A percentile compares a stretch with the other conserved stretches of the same genome.
phyloP scores from a whole-genome alignment of 2,329 filamentous ascomycete genomes.

The Hypocrella siamensis region DNA sequence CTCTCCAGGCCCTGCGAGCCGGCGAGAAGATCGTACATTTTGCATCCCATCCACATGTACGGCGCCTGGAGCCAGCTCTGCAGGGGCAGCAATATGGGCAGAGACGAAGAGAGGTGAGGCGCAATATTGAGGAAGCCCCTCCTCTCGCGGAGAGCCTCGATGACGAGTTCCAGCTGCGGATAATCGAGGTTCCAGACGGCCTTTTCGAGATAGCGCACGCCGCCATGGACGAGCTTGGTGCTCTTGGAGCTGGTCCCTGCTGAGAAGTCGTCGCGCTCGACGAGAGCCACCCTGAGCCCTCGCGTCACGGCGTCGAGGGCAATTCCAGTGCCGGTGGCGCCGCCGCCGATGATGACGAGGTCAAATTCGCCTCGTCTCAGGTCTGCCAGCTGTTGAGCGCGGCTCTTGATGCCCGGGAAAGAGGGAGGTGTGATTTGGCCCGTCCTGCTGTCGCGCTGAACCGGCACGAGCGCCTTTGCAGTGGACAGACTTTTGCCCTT shows the following conservation, averaged over 20 bases:
- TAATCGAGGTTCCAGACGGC: constrained; percentile 77
- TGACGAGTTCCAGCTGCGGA: constrained; percentile 66
- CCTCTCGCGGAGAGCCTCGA: constrained; percentile 67
- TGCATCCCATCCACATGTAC: constrained; percentile 55
- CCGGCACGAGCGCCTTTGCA: constrained; percentile 16
- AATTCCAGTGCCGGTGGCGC: constrained; percentile 66
- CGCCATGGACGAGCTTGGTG: constrained; percentile 75
- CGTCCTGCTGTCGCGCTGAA: constrained; percentile 18
- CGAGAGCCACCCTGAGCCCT: constrained; percentile 63
- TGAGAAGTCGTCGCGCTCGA: constrained; percentile 73
- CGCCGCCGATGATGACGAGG: constrained; percentile 62
- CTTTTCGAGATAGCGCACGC: constrained; percentile 75
- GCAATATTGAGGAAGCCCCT: constrained; percentile 74
- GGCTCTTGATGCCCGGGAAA: constrained; percentile 18
- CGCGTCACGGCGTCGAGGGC: constrained; percentile 68
- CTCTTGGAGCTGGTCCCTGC: constrained; percentile 74
- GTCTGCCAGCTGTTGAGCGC: constrained; percentile 23
- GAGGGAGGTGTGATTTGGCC: constrained; percentile 21
- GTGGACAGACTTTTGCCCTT: too few species aligned
- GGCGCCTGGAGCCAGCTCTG: constrained; percentile 75
- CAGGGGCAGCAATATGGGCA: constrained; percentile 71
- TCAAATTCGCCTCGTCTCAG: constrained; percentile 44
- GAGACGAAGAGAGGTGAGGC: constrained; percentile 64
- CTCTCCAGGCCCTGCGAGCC: constrained; percentile 71
- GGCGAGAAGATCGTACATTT: constrained; percentile 68